Conservation (phyloP, 768 basidiomycete genomes). For the Termitomyces heimii region DNA sequence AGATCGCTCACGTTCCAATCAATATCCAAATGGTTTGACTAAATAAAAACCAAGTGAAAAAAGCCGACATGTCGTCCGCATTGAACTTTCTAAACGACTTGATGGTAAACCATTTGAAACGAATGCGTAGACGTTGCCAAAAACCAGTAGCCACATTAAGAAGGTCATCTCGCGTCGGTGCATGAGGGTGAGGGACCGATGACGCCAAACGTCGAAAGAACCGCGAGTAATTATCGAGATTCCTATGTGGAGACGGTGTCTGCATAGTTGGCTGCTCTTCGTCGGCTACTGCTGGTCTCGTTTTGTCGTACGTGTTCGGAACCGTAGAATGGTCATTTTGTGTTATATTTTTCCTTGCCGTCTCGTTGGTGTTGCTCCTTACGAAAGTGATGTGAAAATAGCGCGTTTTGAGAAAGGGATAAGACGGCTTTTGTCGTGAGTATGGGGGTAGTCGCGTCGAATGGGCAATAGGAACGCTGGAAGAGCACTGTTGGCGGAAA, state of each 20-base stretch:
- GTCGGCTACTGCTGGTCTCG: neutral
- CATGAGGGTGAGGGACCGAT: conserved; percentile 68
- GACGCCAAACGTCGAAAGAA: conserved; percentile 76
- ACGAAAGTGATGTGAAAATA: conserved; percentile 17
- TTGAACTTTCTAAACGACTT: conserved; percentile 92
- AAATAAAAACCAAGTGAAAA: conserved; percentile 92
- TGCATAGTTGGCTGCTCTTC: conserved; percentile 1
- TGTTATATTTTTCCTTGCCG: neutral
- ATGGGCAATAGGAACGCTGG: neutral
- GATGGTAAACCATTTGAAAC: conserved; percentile 98
- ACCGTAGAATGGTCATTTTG: neutral
- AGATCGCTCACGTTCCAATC: conserved; percentile 73
- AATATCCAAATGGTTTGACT: conserved; percentile 96
- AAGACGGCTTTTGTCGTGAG: neutral
- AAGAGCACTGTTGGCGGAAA: conserved; percentile 33
- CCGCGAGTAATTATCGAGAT: conserved; percentile 67
- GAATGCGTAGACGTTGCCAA: conserved; percentile 81
- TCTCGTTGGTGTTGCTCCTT: neutral
- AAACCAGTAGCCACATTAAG: conserved; percentile 83
- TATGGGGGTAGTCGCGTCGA: neutral
- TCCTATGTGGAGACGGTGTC: conserved; percentile 12
- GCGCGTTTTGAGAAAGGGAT: neutral
- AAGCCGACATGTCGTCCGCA: conserved; percentile 94
- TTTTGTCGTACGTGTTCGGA: neutral
- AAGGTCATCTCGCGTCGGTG: conserved; percentile 87